These are phyloP conservation scores for Isoetes taiwanensis DNA, from an alignment of 75 land plant species.

Conservation along the genomic window DNA sequence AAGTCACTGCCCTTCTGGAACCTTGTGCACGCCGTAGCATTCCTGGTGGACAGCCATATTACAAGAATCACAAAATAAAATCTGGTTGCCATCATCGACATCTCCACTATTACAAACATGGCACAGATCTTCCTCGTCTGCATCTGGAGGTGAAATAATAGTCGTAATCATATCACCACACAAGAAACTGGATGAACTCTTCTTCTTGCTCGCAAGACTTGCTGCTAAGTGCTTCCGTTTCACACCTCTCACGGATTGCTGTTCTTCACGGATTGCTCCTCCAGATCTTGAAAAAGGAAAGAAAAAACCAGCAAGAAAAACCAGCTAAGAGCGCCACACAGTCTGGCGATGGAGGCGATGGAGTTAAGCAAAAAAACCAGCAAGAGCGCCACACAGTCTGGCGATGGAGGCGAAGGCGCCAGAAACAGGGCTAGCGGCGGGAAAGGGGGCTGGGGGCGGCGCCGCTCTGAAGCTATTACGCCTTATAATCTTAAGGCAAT, in stretches of 20 bases:
- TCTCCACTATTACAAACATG: slow-evolving; percentile 46
- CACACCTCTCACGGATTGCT: slow-evolving; percentile 9
- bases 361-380: too few relatives aligned
- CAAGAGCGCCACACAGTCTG: too few relatives aligned
- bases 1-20: slow-evolving; percentile 46
- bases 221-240: slow-evolving; percentile 53
- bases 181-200: slow-evolving; percentile 31
- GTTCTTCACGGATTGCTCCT: too few relatives aligned
- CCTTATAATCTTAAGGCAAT: too few relatives aligned
- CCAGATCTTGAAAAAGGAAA: too few relatives aligned
- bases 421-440: too few relatives aligned
- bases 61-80: slow-evolving; percentile 57
- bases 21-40: slow-evolving; percentile 61
- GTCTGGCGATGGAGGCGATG: too few relatives aligned
- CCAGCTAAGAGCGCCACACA: too few relatives aligned
- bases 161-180: slow-evolving; percentile 47
- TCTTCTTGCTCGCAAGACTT: slow-evolving; percentile 53
- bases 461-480: too few relatives aligned
- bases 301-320: too few relatives aligned
- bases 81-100: slow-evolving; percentile 26
- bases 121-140: slow-evolving; percentile 29
- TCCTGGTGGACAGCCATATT: slow-evolving; percentile 68
- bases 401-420: too few relatives aligned
- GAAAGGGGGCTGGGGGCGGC: too few relatives aligned
- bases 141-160: slow-evolving; percentile 23